Conservation (phyloP, 1,284 basidiomycete species). For the Cutaneotrichosporon cutaneum region DNA sequence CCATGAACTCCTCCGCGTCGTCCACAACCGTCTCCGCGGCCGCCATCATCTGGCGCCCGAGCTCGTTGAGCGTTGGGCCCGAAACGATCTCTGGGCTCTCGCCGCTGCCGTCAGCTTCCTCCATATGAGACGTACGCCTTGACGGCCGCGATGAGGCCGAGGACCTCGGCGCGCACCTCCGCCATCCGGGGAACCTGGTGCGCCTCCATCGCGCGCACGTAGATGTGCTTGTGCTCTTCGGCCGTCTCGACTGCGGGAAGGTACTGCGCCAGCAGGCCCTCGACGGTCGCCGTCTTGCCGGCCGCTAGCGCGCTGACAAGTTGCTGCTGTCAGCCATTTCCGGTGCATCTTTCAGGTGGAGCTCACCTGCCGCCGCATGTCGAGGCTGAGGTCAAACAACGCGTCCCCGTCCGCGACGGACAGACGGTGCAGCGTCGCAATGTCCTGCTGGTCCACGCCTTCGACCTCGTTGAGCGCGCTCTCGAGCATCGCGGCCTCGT, state of each 20-base stretch:
- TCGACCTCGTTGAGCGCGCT: conserved; percentile 9
- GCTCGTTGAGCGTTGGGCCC: not conserved
- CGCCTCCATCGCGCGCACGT: conserved; percentile 1
- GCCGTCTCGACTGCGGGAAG: not conserved
- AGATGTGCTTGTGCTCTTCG: not conserved
- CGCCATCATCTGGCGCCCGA: not conserved
- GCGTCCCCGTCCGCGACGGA: not conserved
- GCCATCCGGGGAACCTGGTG: not conserved
- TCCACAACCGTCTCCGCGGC: conserved; percentile 18
- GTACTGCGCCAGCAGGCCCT: conserved; percentile 4
- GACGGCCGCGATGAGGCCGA: not conserved
- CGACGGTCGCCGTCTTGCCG: not conserved
- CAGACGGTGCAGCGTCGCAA: not conserved
- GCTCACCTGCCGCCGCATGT: conserved; percentile 12
- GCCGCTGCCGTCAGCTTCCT: not conserved
- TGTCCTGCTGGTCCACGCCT: not conserved
- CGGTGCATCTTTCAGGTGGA: too few species aligned
- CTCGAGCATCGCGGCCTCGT: conserved; percentile 29
- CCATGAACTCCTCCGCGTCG: conserved; percentile 18
- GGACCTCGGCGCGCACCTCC: not conserved
- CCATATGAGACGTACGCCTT: not conserved
- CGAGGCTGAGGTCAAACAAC: conserved; percentile 1
- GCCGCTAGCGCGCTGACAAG: not conserved
- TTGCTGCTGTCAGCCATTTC: not conserved
- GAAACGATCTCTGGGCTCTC: not conserved